phyloP scores from a whole-genome alignment of 2,329 filamentous ascomycete genomes.

The Trichoderma sp. region DNA sequence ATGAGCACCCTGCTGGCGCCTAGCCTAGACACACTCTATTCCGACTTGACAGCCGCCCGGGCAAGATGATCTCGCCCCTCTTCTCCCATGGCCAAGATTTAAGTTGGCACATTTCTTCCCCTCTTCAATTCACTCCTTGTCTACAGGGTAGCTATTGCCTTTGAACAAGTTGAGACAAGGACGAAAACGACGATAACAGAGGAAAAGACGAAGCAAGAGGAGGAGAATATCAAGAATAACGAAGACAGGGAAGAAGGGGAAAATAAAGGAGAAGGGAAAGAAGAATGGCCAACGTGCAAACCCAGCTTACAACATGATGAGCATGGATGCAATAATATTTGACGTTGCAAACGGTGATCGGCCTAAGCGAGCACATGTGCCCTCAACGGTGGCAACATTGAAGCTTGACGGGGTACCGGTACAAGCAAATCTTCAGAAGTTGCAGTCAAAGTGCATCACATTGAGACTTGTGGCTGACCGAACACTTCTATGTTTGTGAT shows the following conservation, averaged over 20 bases:
- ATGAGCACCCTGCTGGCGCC: neutral
- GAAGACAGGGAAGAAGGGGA: neutral
- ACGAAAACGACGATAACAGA: neutral
- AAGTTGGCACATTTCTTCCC: neutral
- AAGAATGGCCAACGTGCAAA: neutral
- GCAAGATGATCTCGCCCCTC: neutral
- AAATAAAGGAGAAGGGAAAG: neutral
- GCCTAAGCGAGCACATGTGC: neutral
- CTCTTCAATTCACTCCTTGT: neutral
- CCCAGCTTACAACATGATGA: neutral
- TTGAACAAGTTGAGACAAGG: neutral
- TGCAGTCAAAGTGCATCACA: neutral
- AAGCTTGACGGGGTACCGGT: neutral
- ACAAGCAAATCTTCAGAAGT: neutral
- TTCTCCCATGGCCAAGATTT: neutral
- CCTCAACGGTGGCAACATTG: neutral
- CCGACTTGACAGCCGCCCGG: constrained; percentile 6
- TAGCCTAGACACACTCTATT: neutral
- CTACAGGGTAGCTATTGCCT: neutral
- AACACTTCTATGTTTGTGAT: neutral
- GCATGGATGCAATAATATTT: neutral
- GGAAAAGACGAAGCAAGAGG: neutral
- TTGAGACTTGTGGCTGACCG: constrained; percentile 6
- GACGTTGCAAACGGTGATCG: neutral
- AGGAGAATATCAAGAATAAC: neutral